Percentiles rank a stretch among this genome's conserved stretches.
These are phyloP conservation scores for Colletotrichum liriopes DNA, from an alignment of 2,329 filamentous ascomycete genomes.

Conservation along the genomic window DNA sequence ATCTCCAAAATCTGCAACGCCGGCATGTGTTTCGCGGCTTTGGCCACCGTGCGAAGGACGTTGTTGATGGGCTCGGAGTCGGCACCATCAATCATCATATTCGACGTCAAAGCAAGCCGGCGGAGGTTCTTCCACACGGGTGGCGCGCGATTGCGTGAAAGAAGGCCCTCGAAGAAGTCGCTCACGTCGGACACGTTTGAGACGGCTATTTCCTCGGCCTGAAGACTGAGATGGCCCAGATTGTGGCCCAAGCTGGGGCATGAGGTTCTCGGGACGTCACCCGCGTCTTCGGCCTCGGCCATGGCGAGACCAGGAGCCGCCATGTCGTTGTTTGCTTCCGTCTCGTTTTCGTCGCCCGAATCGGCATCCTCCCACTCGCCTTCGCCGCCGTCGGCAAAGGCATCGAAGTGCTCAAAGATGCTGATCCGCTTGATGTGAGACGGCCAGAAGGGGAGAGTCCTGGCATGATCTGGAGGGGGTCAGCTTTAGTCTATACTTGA, in stretches of 20 bases:
- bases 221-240: constrained; percentile 38
- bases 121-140: constrained; percentile 47
- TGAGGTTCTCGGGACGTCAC: constrained; percentile 28
- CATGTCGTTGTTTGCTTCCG: constrained; percentile 1
- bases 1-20: constrained; percentile 47
- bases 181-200: constrained; percentile 42
- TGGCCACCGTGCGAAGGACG: constrained; percentile 45
- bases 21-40: constrained; percentile 48
- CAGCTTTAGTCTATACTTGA: background rate
- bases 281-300: constrained; percentile 3
- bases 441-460: constrained; percentile 45
- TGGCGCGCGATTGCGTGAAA: constrained; percentile 33
- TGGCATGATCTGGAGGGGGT: constrained; percentile 41
- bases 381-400: constrained; percentile 28
- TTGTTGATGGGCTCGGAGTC: constrained; percentile 45
- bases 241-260: constrained; percentile 43
- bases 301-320: background rate
- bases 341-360: constrained; percentile 26
- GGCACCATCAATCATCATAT: constrained; percentile 42
- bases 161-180: constrained; percentile 46
- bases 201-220: constrained; percentile 43
- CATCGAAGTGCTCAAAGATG: constrained; percentile 46
- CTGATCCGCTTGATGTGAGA: constrained; percentile 43
- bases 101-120: constrained; percentile 47
- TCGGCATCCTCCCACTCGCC: constrained; percentile 41